Evolutionary conservation across 768 basidiomycete species (phyloP), one percentile per base, ranked within the genome.

Genomic region (Pleurotus pulmonarius): DNA sequence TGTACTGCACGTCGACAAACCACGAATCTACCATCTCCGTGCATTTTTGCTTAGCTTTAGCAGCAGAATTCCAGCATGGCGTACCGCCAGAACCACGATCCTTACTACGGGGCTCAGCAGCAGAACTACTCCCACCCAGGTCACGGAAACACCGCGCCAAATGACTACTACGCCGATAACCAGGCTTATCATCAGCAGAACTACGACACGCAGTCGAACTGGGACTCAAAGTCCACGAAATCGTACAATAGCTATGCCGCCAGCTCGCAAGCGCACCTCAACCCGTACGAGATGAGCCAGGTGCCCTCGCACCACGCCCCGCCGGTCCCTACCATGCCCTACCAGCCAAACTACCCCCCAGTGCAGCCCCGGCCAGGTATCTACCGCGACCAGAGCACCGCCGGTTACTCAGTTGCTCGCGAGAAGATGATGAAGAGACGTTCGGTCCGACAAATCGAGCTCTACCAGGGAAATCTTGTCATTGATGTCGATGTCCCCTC

Each of bases 371-470:
- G 73, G 18, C 83, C 81, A 7, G 78, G 70, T 22, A 71, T 82
- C 65, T 72, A 77, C 51, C 74, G 77, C 59, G 75, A 72, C 37
- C 72, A 68, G 59, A 78, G 78, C 67, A 72, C 66, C 46, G 73
- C 75, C 18, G 88, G 87, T 13, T 92, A 85, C 70, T 83, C 84
- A 22, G 75, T 76, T 43, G 87, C 86, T 44, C 76, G 83, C 61
- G 90, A 93, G 59, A 88, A 90, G 69, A 82, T 92, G 71, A 84
- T 93, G 84, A 90, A 87, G 66, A 83, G 87, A 43, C 79, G 90
- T 52, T 89, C 88, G 39, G 76, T 90, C 43, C 83, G 87, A 57
- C 87, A 92, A 61, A 87, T 94, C 58, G 85, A 86, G 63, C 83
- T 94, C 38, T 78, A 85, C 67, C 77, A 91, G 55, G 92, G 92